Conservation (phyloP, 257 asterid species). For the Echites panduratus region DNA sequence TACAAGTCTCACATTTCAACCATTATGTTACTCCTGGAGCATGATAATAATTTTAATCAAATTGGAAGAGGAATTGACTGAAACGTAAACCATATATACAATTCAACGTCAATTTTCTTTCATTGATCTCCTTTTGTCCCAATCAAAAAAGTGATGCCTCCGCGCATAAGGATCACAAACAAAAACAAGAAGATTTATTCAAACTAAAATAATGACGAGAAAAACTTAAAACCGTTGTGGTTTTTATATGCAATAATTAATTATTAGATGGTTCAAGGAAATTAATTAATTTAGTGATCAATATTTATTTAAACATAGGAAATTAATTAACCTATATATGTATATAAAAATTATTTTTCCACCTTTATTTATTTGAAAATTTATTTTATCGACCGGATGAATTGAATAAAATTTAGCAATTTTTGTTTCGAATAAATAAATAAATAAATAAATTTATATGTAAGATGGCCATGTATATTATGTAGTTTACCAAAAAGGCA, state of each 20-base stretch:
- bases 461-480: not conserved
- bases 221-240: not conserved
- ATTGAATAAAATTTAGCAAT: no score
- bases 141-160: not conserved
- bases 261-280: no score
- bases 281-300: not conserved
- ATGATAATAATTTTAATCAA: not conserved
- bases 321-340: no score
- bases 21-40: no score
- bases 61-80: not conserved
- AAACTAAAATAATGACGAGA: not conserved
- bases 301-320: not conserved
- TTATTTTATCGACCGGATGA: no score
- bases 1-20: no score
- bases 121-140: not conserved
- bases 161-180: not conserved
- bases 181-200: no score
- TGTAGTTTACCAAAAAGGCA: conserved; percentile 4
- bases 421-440: no score
- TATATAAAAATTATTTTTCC: no score
- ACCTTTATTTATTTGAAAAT: no score
- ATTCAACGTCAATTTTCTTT: not conserved
- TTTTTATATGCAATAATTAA: not conserved
- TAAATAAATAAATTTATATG: no score
- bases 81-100: not conserved